These are phyloP conservation scores for Porodaedalea pini DNA, from an alignment of 1,284 basidiomycete species.

Conservation along the genomic window DNA sequence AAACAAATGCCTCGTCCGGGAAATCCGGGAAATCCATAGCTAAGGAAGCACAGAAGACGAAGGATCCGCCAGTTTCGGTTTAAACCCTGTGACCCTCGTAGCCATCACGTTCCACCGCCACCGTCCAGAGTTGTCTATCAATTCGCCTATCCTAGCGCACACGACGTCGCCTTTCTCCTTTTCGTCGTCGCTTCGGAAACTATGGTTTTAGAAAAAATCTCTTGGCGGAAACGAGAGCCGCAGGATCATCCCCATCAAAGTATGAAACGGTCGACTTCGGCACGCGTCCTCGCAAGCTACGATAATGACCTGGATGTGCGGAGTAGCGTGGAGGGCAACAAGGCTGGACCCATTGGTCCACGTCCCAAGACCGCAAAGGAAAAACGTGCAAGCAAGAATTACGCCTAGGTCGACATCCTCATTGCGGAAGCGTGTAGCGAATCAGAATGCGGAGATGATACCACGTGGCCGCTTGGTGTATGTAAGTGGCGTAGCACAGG, in stretches of 20 bases:
- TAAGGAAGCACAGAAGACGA: too few relatives aligned
- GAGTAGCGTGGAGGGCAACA: slow-evolving; percentile 26
- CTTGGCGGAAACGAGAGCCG: slow-evolving; percentile 3
- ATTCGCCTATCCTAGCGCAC: not conserved
- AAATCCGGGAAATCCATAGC: too few relatives aligned
- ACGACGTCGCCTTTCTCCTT: slow-evolving; percentile 15
- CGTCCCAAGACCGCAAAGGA: slow-evolving; percentile 39
- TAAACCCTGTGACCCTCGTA: too few relatives aligned
- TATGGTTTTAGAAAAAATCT: slow-evolving; percentile 19
- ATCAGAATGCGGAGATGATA: slow-evolving; percentile 52
- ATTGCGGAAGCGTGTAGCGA: slow-evolving; percentile 62
- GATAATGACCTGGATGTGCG: slow-evolving; percentile 48
- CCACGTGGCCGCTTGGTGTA: slow-evolving; percentile 13
- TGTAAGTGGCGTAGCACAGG: slow-evolving; percentile 28
- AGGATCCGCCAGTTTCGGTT: too few relatives aligned
- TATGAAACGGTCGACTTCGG: slow-evolving; percentile 72
- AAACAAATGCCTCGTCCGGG: too few relatives aligned
- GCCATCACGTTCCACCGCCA: not conserved
- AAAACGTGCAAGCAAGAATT: slow-evolving; percentile 53
- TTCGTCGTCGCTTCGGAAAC: slow-evolving; percentile 3
- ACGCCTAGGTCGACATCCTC: slow-evolving; percentile 82
- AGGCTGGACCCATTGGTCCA: slow-evolving; percentile 28
- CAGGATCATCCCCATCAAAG: slow-evolving; percentile 52
- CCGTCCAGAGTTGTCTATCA: not conserved
- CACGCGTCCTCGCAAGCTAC: slow-evolving; percentile 61